These are phyloP conservation scores for Haemoproteus tartakovskyi DNA, from an alignment of 169 alveolate species.

Conservation along the genomic window DNA sequence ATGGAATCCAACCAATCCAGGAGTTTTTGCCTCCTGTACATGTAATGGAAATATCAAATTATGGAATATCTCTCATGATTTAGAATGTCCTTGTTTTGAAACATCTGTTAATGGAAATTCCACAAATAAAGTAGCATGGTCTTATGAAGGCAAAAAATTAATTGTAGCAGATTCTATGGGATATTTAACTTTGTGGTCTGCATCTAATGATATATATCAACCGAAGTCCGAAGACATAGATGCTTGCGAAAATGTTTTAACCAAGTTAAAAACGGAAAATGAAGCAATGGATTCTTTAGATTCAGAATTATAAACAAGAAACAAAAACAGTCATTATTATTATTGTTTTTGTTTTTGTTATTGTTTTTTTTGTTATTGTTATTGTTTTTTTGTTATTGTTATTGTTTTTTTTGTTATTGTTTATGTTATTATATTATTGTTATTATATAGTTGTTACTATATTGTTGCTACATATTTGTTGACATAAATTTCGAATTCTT, in stretches of 20 bases:
- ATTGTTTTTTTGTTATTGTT: too few species aligned
- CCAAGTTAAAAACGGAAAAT: conserved; percentile 6
- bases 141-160: conserved; percentile 42
- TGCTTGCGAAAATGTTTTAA: conserved; percentile 2
- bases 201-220: conserved; percentile 52
- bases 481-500: too few species aligned
- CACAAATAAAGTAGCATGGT: conserved; percentile 60
- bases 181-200: conserved; percentile 23
- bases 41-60: conserved; percentile 28
- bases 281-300: neutral
- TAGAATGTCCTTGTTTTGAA: conserved; percentile 31
- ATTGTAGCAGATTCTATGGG: conserved; percentile 55
- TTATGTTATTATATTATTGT: too few species aligned
- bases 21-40: conserved; percentile 45
- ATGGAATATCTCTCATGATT: conserved; percentile 30
- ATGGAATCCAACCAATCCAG: conserved; percentile 76
- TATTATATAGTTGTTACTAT: too few species aligned
- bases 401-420: too few species aligned
- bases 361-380: too few species aligned
- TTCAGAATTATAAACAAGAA: too few species aligned
- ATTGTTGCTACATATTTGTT: too few species aligned
- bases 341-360: too few species aligned
- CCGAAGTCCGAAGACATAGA: conserved; percentile 47
- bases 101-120: conserved; percentile 7
- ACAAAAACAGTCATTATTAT: too few species aligned